Percentiles rank a stretch among this genome's conserved stretches.
Conservation (phyloP, 2,329 filamentous ascomycete genomes). For the Aureobasidium leucospermi region DNA sequence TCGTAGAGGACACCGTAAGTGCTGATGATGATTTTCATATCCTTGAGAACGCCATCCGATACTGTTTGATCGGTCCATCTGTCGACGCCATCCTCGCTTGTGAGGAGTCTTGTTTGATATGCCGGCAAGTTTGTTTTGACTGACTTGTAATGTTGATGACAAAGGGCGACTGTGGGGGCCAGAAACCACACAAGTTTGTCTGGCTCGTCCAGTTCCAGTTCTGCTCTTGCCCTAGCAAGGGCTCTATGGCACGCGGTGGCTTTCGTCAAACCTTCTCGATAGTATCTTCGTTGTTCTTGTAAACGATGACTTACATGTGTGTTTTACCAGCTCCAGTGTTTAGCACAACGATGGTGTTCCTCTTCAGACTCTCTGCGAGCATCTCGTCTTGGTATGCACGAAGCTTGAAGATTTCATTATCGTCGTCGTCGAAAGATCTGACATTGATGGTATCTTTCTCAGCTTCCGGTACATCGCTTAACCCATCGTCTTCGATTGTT, state of each 20-base stretch:
- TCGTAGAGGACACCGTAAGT: conserved; percentile 70
- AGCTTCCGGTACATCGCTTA: neutral
- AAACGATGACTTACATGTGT: conserved; percentile 25
- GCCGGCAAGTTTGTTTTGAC: conserved; percentile 34
- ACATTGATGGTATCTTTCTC: neutral
- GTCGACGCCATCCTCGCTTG: conserved; percentile 61
- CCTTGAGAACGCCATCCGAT: conserved; percentile 61
- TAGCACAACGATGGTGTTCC: conserved; percentile 43
- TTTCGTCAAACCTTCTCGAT: neutral
- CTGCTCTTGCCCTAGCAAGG: conserved; percentile 36
- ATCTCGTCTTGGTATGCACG: conserved; percentile 44
- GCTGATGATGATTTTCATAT: conserved; percentile 66
- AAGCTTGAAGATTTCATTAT: conserved; percentile 19
- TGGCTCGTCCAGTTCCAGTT: conserved; percentile 32
- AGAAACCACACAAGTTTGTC: conserved; percentile 41
- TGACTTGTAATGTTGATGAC: conserved; percentile 36
- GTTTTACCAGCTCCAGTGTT: conserved; percentile 45
- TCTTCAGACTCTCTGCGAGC: conserved; percentile 37
- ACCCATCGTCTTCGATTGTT: neutral
- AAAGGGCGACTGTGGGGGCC: conserved; percentile 38
- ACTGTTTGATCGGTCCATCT: conserved; percentile 60
- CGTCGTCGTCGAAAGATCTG: neutral
- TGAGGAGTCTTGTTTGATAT: conserved; percentile 55
- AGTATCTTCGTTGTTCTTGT: neutral
- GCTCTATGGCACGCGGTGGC: conserved; percentile 20